These are phyloP conservation scores for Pichia eremophila DNA, from an alignment of 805 yeast genomes.

Conservation along the genomic window DNA sequence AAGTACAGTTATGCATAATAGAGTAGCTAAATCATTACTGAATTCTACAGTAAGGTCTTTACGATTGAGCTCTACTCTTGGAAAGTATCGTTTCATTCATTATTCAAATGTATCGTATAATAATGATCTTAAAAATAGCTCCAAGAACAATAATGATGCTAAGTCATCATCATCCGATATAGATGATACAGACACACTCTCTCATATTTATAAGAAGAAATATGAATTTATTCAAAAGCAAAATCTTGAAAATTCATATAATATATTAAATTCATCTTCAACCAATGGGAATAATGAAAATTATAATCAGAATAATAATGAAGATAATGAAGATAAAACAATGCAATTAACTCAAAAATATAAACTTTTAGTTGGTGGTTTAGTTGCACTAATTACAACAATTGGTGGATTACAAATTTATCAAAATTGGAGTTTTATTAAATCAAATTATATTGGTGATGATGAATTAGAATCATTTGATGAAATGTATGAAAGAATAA, in stretches of 20 bases:
- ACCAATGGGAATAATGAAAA: background rate
- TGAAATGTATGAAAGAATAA: constrained; percentile 28
- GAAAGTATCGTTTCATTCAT: too few species aligned
- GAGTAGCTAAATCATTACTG: too few species aligned
- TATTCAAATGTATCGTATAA: too few species aligned
- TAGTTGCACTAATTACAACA: constrained; percentile 29
- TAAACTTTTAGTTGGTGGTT: constrained; percentile 37
- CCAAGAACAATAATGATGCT: background rate
- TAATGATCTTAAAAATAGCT: too few species aligned
- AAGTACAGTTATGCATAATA: too few species aligned
- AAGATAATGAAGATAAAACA: constrained; percentile 14
- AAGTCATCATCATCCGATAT: too few species aligned
- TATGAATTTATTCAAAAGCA: constrained; percentile 7
- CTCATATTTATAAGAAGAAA: constrained; percentile 5
- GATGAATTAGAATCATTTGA: constrained; percentile 28
- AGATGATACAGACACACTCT: background rate
- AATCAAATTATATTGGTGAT: constrained; percentile 25
- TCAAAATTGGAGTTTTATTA: constrained; percentile 29
- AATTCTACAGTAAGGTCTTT: too few species aligned
- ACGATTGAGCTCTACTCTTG: too few species aligned
- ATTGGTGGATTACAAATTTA: constrained; percentile 32
- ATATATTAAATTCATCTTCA: background rate
- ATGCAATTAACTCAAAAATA: constrained; percentile 35
- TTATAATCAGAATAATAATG: background rate
- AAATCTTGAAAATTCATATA: constrained; percentile 6